Percentiles rank a stretch among this genome's conserved stretches.
Evolutionary conservation across 352 stramenopile species (phyloP).

Genomic region (Globisporangium sylvaticum): DNA sequence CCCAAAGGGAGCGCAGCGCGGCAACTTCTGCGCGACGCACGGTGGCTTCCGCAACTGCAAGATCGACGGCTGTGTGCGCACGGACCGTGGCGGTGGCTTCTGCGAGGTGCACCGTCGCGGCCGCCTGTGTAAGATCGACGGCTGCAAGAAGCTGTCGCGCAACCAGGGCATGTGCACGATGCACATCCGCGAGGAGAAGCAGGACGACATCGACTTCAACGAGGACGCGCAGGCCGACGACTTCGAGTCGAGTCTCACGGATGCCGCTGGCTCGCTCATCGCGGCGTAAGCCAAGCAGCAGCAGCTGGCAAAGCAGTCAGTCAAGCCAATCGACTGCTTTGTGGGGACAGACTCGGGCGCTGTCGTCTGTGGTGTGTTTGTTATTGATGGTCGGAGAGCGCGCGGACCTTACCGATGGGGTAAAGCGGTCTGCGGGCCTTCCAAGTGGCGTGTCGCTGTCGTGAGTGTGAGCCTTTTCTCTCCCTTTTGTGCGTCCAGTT

Average conservation of each 20-base stretch:
- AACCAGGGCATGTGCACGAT: slow-evolving; percentile 90
- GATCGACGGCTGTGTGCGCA: slow-evolving; percentile 78
- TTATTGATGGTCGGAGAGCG: neutral
- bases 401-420: neutral
- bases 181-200: slow-evolving; percentile 86
- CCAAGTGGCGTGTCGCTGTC: neutral
- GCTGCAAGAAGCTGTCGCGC: slow-evolving; percentile 85
- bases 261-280: slow-evolving; percentile 3
- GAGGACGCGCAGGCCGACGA: slow-evolving; percentile 9
- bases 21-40: slow-evolving; percentile 84
- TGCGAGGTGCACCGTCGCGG: slow-evolving; percentile 83
- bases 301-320: neutral
- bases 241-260: slow-evolving; percentile 2
- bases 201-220: slow-evolving; percentile 21
- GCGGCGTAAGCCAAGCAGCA: neutral
- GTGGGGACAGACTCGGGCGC: neutral
- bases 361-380: neutral
- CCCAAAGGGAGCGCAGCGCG: slow-evolving; percentile 75
- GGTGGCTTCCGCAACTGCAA: slow-evolving; percentile 86
- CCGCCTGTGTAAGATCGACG: slow-evolving; percentile 77
- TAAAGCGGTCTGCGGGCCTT: neutral
- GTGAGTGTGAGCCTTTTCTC: neutral
- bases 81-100: slow-evolving; percentile 77
- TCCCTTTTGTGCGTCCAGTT: neutral
- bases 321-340: neutral